Evolutionary conservation across 1,139 yeast genomes (phyloP), one percentile per base, ranked within the genome.

Genomic region (Sugiyamaella japonica): DNA sequence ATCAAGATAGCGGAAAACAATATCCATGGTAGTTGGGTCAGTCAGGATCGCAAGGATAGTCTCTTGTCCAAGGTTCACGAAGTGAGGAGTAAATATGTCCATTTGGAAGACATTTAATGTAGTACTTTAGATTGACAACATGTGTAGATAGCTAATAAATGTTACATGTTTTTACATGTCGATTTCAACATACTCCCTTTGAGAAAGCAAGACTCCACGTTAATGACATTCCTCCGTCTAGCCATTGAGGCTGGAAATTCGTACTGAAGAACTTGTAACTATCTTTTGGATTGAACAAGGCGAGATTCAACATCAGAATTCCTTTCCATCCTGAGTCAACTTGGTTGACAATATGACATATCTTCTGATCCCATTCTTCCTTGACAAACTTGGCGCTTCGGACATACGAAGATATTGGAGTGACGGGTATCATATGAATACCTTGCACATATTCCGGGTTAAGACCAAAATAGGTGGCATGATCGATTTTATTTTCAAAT

Each of bases 301-400:
- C 96, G 56, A 79, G 78, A 69, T 90, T 87, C 57, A 88, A 74
- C 76, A 82, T 82, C 52, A 89, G 72, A 38, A 90, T 81, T 34
- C 97, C 96, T 57, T 80, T 82, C 97, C 97, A 91, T 2, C 96
- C 97, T 63, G 82, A 84, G 46, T 77, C 77, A 12, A 88, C 80
- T 7, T 72, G 66, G 39, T 72, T 76, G 6, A 84, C 80, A 16
- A 85, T 66, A 57, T 73, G 75, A 5, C 47, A 15, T 3, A 53
- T 34, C 7, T 32, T 23, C 48, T 73, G 73, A 10, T 77, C 75
- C 96, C 96, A 91, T 72, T 91, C 97, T 70, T 89, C 83, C 59
- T 74, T 64, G 17, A 85, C 93, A 70, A 81, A 91, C 2, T 75
- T 70, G 4, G 88, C 79, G 8, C 77, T 76, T 67, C 97, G 79